These are phyloP conservation scores for Aechmea fasciata DNA, from an alignment of 176 grass and related monocot species.

Conservation along the genomic window DNA sequence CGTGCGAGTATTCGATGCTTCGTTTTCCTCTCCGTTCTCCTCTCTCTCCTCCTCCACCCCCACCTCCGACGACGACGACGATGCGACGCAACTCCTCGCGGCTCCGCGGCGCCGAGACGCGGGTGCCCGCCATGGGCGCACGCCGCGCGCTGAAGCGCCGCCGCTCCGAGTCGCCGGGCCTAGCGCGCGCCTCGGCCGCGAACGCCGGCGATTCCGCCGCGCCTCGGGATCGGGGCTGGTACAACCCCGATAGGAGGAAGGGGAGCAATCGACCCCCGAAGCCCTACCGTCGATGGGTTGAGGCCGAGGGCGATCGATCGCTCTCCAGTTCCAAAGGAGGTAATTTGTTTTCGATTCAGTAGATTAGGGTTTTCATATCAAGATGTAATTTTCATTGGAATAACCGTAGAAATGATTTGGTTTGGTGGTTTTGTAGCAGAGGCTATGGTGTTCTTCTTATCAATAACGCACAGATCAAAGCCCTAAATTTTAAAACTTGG, in stretches of 20 bases:
- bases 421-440: too few species aligned
- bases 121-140: background rate
- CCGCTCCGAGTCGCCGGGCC: conserved; percentile 15
- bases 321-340: conserved; percentile 31
- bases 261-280: conserved; percentile 5
- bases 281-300: conserved; percentile 30
- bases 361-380: too few species aligned
- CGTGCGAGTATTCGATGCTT: too few species aligned
- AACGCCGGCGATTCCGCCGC: background rate
- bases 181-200: background rate
- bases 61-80: background rate
- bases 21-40: background rate
- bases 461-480: too few species aligned
- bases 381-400: too few species aligned
- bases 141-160: conserved; percentile 16
- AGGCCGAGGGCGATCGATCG: conserved; percentile 21
- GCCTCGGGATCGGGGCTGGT: conserved; percentile 22
- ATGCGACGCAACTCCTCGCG: conserved; percentile 27
- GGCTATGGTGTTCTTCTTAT: too few species aligned
- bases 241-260: conserved; percentile 16
- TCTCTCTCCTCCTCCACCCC: conserved; percentile 5
- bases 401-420: too few species aligned
- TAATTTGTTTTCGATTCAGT: conserved; percentile 7
- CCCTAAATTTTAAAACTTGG: too few species aligned
- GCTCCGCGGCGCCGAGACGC: conserved; percentile 17